Evolutionary conservation across 164 flowering plant genomes (phyloP).

Genomic region (Paratinospora sagittata): DNA sequence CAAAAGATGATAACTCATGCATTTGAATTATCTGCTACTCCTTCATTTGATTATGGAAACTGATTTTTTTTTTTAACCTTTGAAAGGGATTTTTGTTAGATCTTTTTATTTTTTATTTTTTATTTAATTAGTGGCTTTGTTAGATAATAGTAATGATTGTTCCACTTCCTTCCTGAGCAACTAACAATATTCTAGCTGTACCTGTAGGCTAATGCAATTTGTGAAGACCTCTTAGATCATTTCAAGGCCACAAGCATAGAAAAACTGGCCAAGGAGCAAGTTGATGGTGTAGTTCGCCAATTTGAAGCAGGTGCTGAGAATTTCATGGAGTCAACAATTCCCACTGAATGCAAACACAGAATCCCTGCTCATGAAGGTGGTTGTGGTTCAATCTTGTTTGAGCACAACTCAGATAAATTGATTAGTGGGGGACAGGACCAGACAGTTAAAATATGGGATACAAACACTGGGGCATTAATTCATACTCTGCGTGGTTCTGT

Average conservation of each 20-base stretch:
- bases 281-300: slow-evolving; percentile 84
- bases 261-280: slow-evolving; percentile 77
- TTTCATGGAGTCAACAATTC: slow-evolving; percentile 54
- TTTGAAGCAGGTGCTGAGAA: slow-evolving; percentile 79
- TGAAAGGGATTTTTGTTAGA: neutral
- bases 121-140: neutral
- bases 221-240: slow-evolving; percentile 61
- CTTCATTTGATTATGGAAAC: neutral
- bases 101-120: neutral
- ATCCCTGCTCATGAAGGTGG: slow-evolving; percentile 87
- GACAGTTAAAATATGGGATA: slow-evolving; percentile 79
- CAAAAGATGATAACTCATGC: neutral
- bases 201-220: slow-evolving; percentile 68
- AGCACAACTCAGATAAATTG: slow-evolving; percentile 59
- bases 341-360: slow-evolving; percentile 55
- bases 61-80: neutral
- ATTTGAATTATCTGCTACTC: neutral
- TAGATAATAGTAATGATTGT: neutral
- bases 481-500: slow-evolving; percentile 63
- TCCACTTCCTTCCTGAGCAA: neutral
- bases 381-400: slow-evolving; percentile 72
- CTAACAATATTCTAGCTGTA: neutral
- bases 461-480: slow-evolving; percentile 50
- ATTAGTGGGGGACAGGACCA: slow-evolving; percentile 89
- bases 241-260: slow-evolving; percentile 61